Evolutionary conservation across 2,329 filamentous ascomycete genomes (phyloP).

Genomic region (Talaromyces amestolkiae): DNA sequence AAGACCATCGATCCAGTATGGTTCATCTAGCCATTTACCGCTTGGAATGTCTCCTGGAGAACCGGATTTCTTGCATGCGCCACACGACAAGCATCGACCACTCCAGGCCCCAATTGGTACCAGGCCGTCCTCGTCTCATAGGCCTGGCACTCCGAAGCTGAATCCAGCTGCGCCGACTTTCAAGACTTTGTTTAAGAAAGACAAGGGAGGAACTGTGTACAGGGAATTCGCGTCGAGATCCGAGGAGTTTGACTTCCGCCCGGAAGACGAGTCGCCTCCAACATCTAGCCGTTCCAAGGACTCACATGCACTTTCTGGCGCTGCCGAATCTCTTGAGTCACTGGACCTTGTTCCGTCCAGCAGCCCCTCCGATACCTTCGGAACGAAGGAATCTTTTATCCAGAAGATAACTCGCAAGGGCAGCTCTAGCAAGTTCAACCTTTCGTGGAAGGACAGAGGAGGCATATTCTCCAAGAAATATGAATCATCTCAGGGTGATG

Average conservation of each 20-base stretch:
- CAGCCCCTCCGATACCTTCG: constrained; percentile 40
- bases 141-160: constrained; percentile 59
- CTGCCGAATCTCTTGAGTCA: constrained; percentile 49
- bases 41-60: constrained; percentile 53
- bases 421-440: constrained; percentile 51
- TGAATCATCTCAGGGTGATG: constrained; percentile 43
- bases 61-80: constrained; percentile 47
- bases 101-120: constrained; percentile 74
- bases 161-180: constrained; percentile 91
- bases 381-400: constrained; percentile 50
- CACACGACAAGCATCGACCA: constrained; percentile 49
- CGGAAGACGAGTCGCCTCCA: constrained; percentile 43
- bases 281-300: constrained; percentile 47
- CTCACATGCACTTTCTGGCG: constrained; percentile 45
- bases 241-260: constrained; percentile 30
- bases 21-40: constrained; percentile 64
- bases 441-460: constrained; percentile 51
- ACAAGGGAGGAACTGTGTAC: constrained; percentile 37
- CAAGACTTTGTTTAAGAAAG: constrained; percentile 63
- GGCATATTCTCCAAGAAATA: constrained; percentile 48
- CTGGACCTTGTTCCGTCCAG: constrained; percentile 47
- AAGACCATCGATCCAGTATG: constrained; percentile 74
- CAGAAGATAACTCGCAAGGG: constrained; percentile 53
- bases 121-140: constrained; percentile 60
- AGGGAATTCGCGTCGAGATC: constrained; percentile 21